phyloP scores from a whole-genome alignment of 1,284 basidiomycete species.

The Pseudozyma thailandica region DNA sequence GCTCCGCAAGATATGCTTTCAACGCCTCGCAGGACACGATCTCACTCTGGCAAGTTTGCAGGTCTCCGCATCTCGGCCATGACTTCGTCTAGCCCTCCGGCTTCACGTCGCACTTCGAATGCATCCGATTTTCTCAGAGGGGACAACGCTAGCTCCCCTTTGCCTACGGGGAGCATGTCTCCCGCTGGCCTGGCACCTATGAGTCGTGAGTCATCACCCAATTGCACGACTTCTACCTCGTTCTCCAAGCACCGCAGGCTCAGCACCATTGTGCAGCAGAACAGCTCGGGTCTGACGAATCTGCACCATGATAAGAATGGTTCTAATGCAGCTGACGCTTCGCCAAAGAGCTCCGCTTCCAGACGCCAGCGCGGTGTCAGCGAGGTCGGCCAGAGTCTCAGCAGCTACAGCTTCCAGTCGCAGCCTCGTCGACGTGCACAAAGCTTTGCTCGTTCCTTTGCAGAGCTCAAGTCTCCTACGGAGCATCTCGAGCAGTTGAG shows the following conservation, averaged over 20 bases:
- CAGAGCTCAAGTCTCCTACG: conserved; percentile 37
- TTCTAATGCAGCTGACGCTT: conserved; percentile 2
- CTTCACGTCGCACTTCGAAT: conserved; percentile 26
- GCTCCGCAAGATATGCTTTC: background rate
- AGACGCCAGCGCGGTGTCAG: conserved; percentile 32
- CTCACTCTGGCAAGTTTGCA: conserved; percentile 47
- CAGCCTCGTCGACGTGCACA: conserved; percentile 35
- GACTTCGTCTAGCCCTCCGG: conserved; percentile 12
- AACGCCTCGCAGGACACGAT: conserved; percentile 16
- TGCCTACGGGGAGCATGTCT: conserved; percentile 40
- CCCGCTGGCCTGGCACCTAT: conserved; percentile 15
- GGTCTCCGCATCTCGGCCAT: conserved; percentile 41
- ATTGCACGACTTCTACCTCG: conserved; percentile 13
- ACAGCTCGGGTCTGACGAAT: conserved; percentile 5
- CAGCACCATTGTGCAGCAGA: conserved; percentile 35
- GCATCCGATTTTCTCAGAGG: conserved; percentile 7
- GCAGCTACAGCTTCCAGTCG: background rate
- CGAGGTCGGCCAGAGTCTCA: conserved; percentile 11
- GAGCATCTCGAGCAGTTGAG: conserved; percentile 40
- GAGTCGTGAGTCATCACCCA: conserved; percentile 9
- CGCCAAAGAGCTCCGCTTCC: conserved; percentile 4
- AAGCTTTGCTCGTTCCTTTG: conserved; percentile 49
- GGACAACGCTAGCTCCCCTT: conserved; percentile 24
- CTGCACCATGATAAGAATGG: conserved; percentile 3
- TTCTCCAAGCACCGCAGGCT: conserved; percentile 44